Evolutionary conservation across 129 eudicot species (phyloP).

Genomic region (Chrysanthemum makinoi): DNA sequence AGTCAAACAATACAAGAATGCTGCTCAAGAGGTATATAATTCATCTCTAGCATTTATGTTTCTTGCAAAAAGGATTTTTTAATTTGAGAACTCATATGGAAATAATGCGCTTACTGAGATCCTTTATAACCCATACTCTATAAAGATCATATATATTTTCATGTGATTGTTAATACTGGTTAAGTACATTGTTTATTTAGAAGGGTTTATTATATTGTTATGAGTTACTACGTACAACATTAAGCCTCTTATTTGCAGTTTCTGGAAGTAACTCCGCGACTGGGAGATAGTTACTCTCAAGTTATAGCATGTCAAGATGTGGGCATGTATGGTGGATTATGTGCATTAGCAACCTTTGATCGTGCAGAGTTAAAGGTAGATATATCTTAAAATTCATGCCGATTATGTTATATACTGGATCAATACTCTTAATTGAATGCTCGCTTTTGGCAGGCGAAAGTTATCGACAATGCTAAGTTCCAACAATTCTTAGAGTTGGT

Average conservation of each 20-base stretch:
- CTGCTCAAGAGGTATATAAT: conserved; percentile 64
- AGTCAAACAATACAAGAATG: conserved; percentile 66
- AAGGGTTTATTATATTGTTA: background rate
- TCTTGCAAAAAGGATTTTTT: background rate
- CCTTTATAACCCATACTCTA: no score
- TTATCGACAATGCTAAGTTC: conserved; percentile 66
- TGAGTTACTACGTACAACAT: background rate
- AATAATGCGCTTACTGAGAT: no score
- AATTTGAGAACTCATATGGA: no score
- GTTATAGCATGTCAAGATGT: conserved; percentile 83
- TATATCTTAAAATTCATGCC: background rate
- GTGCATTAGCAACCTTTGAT: conserved; percentile 83
- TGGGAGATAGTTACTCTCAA: conserved; percentile 61
- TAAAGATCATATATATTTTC: no score
- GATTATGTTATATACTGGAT: background rate
- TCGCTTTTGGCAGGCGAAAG: conserved; percentile 56
- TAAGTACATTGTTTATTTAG: no score
- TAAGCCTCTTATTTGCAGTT: conserved; percentile 38
- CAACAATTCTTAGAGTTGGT: conserved; percentile 73
- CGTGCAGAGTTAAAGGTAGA: conserved; percentile 68
- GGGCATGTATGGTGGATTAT: conserved; percentile 81
- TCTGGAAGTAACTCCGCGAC: conserved; percentile 56
- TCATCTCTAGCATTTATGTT: background rate
- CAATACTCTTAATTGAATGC: background rate
- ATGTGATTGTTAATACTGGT: background rate